Conservation (phyloP, 129 eudicot species). For the Dittrichia graveolens region DNA sequence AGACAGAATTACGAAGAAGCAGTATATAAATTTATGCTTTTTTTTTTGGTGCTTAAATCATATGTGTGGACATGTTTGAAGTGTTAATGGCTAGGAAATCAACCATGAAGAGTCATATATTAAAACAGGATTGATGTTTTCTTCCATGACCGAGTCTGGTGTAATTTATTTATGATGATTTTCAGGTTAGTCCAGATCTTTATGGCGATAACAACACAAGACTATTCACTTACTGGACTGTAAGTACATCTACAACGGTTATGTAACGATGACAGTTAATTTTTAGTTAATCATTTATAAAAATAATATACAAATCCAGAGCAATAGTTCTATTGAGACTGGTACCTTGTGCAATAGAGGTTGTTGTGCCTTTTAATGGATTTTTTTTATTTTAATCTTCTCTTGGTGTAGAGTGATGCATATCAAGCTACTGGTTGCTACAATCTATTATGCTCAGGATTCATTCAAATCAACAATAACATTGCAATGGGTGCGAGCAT, state of each 20-base stretch:
- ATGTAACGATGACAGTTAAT: not conserved
- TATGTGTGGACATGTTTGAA: conserved; percentile 12
- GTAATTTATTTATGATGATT: conserved; percentile 22
- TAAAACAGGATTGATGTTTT: conserved; percentile 16
- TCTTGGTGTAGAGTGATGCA: conserved; percentile 78
- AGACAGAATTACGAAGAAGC: not conserved
- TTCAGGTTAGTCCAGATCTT: conserved; percentile 97
- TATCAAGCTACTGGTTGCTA: conserved; percentile 99
- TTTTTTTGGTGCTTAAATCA: not conserved
- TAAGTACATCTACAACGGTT: conserved; percentile 49
- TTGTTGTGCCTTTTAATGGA: conserved; percentile 17
- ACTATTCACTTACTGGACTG: conserved; percentile 97
- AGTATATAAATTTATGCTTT: conserved; percentile 12
- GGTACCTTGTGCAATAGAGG: conserved; percentile 20
- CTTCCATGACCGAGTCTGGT: conserved; percentile 32
- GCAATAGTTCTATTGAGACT: conserved; percentile 7
- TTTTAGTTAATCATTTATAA: not conserved
- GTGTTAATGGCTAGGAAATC: conserved; percentile 19
- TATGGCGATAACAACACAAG: conserved; percentile 98
- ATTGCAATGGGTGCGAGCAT: conserved; percentile 99
- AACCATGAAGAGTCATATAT: conserved; percentile 23
- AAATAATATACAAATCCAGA: conserved; percentile 1
- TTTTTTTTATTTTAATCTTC: not conserved
- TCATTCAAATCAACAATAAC: conserved; percentile 83
- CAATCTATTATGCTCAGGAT: conserved; percentile 90